These are phyloP conservation scores for Paraphysoderma sedebokerense DNA, from an alignment of 371 early-diverging fungal genomes.

Conservation along the genomic window DNA sequence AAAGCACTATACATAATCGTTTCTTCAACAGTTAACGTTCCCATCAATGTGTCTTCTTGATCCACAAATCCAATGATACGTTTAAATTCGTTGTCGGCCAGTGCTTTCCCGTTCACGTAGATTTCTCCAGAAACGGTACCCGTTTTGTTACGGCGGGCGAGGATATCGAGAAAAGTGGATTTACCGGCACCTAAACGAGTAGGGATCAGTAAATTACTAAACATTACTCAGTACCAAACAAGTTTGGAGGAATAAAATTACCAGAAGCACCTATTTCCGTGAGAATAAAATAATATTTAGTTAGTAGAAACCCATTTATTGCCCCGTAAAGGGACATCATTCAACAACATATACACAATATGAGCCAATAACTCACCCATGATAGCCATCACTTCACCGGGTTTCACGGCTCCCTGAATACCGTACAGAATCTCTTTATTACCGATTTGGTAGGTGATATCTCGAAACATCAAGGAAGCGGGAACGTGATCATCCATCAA, in stretches of 20 bases:
- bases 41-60: conserved; percentile 76
- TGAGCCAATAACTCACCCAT: conserved; percentile 42
- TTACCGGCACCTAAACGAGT: conserved; percentile 52
- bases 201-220: no score
- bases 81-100: conserved; percentile 26
- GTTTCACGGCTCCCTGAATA: conserved; percentile 47
- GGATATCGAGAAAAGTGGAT: conserved; percentile 67
- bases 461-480: conserved; percentile 42
- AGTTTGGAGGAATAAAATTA: no score
- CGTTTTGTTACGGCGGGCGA: conserved; percentile 68
- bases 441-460: conserved; percentile 35
- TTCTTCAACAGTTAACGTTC: conserved; percentile 76
- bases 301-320: no score
- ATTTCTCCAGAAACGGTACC: conserved; percentile 76
- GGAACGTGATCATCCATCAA: conserved; percentile 55
- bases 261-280: conserved; percentile 8
- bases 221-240: no score
- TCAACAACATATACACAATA: no score
- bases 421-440: conserved; percentile 29
- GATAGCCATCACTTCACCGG: conserved; percentile 72
- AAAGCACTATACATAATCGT: conserved; percentile 71
- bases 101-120: conserved; percentile 57
- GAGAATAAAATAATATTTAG: background rate
- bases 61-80: conserved; percentile 70
- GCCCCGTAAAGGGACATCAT: conserved; percentile 4